Percentiles rank a stretch among this genome's conserved stretches.
phyloP scores from a whole-genome alignment of 179 eudicot species.

The Spergularia azorica region DNA sequence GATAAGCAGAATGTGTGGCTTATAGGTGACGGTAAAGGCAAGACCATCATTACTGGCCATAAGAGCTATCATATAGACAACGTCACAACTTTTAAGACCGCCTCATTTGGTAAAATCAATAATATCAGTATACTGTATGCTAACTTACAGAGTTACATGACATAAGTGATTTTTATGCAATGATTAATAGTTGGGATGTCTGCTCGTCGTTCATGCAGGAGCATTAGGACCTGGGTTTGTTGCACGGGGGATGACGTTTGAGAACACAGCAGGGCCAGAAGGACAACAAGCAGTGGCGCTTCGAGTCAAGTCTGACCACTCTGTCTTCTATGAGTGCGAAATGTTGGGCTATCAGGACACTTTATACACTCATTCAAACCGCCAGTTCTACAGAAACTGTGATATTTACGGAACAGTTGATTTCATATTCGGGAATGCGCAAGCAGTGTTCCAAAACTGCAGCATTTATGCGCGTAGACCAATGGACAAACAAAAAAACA shows the following conservation, averaged over 20 bases:
- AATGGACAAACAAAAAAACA: constrained; percentile 21
- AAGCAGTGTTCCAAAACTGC: constrained; percentile 35
- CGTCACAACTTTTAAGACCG: constrained; percentile 27
- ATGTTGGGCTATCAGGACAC: constrained; percentile 39
- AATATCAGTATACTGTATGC: too few relatives aligned
- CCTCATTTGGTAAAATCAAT: constrained; percentile 29
- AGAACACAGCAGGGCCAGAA: constrained; percentile 30
- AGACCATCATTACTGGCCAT: constrained; percentile 24
- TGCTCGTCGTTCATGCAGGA: constrained; percentile 2
- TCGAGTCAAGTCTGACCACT: constrained; percentile 14
- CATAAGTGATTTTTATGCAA: too few relatives aligned
- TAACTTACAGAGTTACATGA: too few relatives aligned
- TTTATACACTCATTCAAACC: constrained; percentile 28
- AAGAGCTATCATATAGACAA: constrained; percentile 9
- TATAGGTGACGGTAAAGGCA: constrained; percentile 36
- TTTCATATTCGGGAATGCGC: constrained; percentile 33
- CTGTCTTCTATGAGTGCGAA: constrained; percentile 30
- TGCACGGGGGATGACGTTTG: constrained; percentile 35
- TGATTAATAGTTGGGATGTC: not conserved
- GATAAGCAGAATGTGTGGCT: constrained; percentile 30
- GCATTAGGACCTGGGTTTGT: constrained; percentile 29
- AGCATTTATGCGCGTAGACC: constrained; percentile 31
- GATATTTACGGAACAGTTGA: constrained; percentile 38
- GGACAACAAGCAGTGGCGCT: constrained; percentile 37
- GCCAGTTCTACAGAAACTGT: constrained; percentile 37